Evolutionary conservation across 371 early-diverging fungal genomes (phyloP).

Genomic region (Zopfochytrium polystomum): DNA sequence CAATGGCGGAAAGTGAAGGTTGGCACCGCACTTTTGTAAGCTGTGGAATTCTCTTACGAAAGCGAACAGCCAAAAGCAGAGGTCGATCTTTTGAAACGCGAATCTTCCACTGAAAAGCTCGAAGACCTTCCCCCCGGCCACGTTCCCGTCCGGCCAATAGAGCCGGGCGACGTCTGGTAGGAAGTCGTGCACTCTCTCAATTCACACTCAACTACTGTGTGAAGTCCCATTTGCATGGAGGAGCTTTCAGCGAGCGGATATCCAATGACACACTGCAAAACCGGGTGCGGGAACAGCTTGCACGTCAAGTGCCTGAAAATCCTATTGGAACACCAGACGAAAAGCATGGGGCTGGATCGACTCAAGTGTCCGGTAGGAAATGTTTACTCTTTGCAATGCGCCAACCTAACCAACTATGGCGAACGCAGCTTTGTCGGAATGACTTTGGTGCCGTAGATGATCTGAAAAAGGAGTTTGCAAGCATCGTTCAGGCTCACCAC

Average conservation of each 20-base stretch:
- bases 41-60: too few species aligned
- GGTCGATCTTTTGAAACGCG: too few species aligned
- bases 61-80: too few species aligned
- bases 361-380: conserved; percentile 42
- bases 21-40: not conserved
- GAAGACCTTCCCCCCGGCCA: too few species aligned
- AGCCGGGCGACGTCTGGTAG: conserved; percentile 41
- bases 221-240: conserved; percentile 47
- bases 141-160: too few species aligned
- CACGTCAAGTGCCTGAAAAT: conserved; percentile 47
- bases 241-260: conserved; percentile 18
- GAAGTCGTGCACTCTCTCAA: not conserved
- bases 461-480: conserved; percentile 29
- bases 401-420: not conserved
- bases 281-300: conserved; percentile 45
- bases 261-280: conserved; percentile 36
- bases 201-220: too few species aligned
- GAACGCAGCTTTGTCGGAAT: conserved; percentile 37
- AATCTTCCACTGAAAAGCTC: too few species aligned
- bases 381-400: not conserved
- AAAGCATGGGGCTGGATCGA: conserved; percentile 30
- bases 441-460: conserved; percentile 38
- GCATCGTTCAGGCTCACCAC: conserved; percentile 4
- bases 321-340: conserved; percentile 42
- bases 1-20: conserved; percentile 26